phyloP scores from a whole-genome alignment of 495 filamentous ascomycete genomes.

The Penicillium ochrochloron region DNA sequence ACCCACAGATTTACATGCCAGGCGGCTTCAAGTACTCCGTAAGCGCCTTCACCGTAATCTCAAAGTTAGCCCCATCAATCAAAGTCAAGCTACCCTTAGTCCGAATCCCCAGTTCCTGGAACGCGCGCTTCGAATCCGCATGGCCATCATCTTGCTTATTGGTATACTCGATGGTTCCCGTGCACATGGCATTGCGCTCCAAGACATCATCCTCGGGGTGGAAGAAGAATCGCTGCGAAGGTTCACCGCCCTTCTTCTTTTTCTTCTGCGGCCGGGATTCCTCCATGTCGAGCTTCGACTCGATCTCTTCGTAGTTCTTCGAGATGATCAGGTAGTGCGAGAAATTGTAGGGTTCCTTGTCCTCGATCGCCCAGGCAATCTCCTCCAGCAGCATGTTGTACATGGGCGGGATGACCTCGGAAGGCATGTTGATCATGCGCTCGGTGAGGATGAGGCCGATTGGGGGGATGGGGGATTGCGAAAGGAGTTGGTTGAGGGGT shows the following conservation, averaged over 20 bases:
- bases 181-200: conserved; percentile 68
- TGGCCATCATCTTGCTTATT: conserved; percentile 76
- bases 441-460: conserved; percentile 90
- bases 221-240: conserved; percentile 74
- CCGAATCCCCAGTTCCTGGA: conserved; percentile 90
- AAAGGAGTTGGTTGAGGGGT: conserved; percentile 58
- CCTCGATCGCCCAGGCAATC: conserved; percentile 84
- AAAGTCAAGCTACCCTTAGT: conserved; percentile 80
- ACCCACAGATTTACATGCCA: background rate
- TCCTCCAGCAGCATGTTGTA: conserved; percentile 95
- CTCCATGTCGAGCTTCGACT: conserved; percentile 74
- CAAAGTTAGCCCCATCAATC: conserved; percentile 71
- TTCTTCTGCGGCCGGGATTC: conserved; percentile 75
- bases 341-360: conserved; percentile 92
- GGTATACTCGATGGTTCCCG: conserved; percentile 72
- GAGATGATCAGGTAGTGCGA: conserved; percentile 90
- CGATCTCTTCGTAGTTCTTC: conserved; percentile 87
- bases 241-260: conserved; percentile 64
- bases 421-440: conserved; percentile 91
- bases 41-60: conserved; percentile 70
- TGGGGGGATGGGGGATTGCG: conserved; percentile 53
- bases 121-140: conserved; percentile 89
- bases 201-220: conserved; percentile 96
- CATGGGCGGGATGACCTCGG: conserved; percentile 91
- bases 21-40: conserved; percentile 61